A percentile compares a stretch with the other conserved stretches of the same genome.
Conservation (phyloP, 805 yeast genomes). For the Ogataea parapolymorpha region DNA sequence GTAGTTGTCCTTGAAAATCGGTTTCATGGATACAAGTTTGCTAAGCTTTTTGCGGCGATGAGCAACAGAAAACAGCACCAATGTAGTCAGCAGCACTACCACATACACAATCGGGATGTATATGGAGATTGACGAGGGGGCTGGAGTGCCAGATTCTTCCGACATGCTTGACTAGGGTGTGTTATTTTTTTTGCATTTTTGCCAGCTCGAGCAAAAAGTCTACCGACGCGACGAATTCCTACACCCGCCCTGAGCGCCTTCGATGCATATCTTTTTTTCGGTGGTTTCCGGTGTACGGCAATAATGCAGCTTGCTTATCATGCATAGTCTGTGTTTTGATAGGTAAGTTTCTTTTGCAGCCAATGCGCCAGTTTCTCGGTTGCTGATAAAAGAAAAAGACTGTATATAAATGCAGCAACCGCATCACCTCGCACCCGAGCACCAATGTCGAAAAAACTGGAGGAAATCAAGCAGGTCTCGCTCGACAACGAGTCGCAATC, state of each 20-base stretch:
- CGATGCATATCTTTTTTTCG: not conserved
- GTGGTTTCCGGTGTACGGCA: slow-evolving; percentile 2
- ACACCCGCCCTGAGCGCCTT: too few relatives aligned
- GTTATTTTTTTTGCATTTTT: not conserved
- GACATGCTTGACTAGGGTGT: slow-evolving; percentile 9
- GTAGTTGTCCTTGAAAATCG: slow-evolving; percentile 70
- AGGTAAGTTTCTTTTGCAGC: too few relatives aligned
- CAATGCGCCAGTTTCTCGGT: not conserved
- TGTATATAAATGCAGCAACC: not conserved
- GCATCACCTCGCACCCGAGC: not conserved
- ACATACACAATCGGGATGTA: slow-evolving; percentile 77
- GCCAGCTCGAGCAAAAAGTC: too few relatives aligned
- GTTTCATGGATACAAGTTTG: slow-evolving; percentile 56
- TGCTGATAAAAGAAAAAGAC: slow-evolving; percentile 1
- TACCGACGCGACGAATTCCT: too few relatives aligned
- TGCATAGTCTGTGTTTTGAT: not conserved
- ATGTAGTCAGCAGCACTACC: slow-evolving; percentile 60
- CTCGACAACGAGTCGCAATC: slow-evolving; percentile 2
- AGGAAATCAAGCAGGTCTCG: slow-evolving; percentile 3
- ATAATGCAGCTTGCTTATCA: slow-evolving; percentile 1
- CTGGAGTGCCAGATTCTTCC: slow-evolving; percentile 17
- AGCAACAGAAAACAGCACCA: slow-evolving; percentile 63
- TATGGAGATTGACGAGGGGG: slow-evolving; percentile 45
- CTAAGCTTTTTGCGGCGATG: slow-evolving; percentile 58
- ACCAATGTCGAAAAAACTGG: slow-evolving; percentile 2